A percentile compares a stretch with the other conserved stretches of the same genome.
Evolutionary conservation across 345 rosid genomes (phyloP).

Genomic region (Microthlaspi erraticum): DNA sequence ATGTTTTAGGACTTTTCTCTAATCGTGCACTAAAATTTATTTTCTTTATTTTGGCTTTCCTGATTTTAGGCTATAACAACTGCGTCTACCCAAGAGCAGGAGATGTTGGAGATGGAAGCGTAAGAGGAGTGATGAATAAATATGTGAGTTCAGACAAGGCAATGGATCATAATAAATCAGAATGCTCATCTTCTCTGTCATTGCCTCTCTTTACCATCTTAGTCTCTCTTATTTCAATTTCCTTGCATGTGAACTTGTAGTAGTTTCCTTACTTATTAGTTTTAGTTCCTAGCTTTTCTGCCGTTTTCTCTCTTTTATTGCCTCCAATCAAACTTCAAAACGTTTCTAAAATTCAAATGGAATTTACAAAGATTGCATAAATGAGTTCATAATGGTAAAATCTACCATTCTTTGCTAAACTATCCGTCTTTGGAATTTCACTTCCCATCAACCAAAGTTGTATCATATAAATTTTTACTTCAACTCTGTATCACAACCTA

Average conservation of each 20-base stretch:
- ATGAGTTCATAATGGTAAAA: too few relatives aligned
- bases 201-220: constrained; percentile 14
- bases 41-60: background rate
- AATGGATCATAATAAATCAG: constrained; percentile 21
- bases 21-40: background rate
- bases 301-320: background rate
- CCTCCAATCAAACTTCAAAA: too few relatives aligned
- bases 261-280: background rate
- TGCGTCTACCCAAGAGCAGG: constrained; percentile 65
- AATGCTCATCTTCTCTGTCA: constrained; percentile 2
- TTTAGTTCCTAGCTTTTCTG: background rate
- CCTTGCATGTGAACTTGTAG: background rate
- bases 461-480: too few relatives aligned
- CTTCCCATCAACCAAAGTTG: too few relatives aligned
- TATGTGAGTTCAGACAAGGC: constrained; percentile 40
- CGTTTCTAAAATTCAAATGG: too few relatives aligned
- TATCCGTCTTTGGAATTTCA: too few relatives aligned
- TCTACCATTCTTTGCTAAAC: too few relatives aligned
- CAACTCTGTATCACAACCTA: too few relatives aligned
- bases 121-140: constrained; percentile 28
- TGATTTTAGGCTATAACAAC: constrained; percentile 57
- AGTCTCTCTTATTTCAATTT: background rate
- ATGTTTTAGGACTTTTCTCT: background rate
- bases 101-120: constrained; percentile 13
- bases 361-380: too few relatives aligned